phyloP scores from a whole-genome alignment of 345 rosid genomes.

The Mercurialis annua region DNA sequence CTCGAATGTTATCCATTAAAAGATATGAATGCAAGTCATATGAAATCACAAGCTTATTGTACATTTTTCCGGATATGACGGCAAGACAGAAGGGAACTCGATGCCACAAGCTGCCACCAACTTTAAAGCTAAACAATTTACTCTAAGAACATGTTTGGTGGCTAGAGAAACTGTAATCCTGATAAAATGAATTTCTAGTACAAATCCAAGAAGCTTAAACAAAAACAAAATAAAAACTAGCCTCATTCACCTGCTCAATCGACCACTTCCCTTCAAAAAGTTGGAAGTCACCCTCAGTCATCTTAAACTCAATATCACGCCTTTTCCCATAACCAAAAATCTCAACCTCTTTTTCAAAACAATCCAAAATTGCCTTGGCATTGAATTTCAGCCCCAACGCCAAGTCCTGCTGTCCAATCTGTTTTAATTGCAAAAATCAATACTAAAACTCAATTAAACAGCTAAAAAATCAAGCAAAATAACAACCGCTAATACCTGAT shows the following conservation, averaged over 20 bases:
- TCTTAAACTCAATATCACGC: constrained; percentile 83
- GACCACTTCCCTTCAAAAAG: constrained; percentile 89
- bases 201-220: background rate
- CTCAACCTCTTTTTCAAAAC: constrained; percentile 80
- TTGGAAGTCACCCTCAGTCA: constrained; percentile 91
- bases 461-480: background rate
- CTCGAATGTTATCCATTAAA: background rate
- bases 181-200: background rate
- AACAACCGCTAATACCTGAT: constrained; percentile 49
- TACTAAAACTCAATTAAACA: background rate
- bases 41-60: too few species aligned
- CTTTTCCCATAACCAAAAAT: constrained; percentile 43
- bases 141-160: too few species aligned
- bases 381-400: constrained; percentile 72
- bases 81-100: background rate
- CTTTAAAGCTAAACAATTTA: too few species aligned
- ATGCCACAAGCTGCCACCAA: too few species aligned
- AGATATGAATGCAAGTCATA: too few species aligned
- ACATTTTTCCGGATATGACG: too few species aligned
- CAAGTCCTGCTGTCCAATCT: constrained; percentile 85
- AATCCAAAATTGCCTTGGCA: constrained; percentile 78
- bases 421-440: constrained; percentile 18
- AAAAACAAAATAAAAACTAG: background rate
- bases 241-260: constrained; percentile 62
- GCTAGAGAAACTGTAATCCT: too few species aligned